Base-by-base conservation (phyloP, 2,329 filamentous ascomycete genomes). In the Pseudogymnoascus sp. region DNA sequence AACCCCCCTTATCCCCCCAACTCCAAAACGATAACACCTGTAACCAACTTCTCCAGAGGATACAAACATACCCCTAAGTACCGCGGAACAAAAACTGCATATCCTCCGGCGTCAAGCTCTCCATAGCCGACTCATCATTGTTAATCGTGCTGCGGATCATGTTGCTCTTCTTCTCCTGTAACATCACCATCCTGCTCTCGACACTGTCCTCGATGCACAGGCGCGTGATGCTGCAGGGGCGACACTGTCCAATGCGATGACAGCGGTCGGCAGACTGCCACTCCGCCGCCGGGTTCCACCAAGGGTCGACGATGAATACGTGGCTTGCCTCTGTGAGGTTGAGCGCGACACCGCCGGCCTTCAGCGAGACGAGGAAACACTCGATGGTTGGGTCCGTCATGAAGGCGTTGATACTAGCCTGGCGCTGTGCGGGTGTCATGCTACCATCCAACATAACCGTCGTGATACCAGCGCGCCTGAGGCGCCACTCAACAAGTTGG, bases 221-320 rank as follows among this genome's bases (percentile, higher is more conserved):
- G 26, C 94, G 85, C 1, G 92, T 97, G 67, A 99, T 95, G 34
- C 90, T 90, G 71, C 94, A 97, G 26, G 92, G 92, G 6, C 94
- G 88, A 52, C 86, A 89, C 76, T 99, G 94, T 30, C 94, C 94
- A 66, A 97, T 99, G 60, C 94, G 91, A 74, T 97, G 94, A 70
- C 88, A 91, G 65, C 89, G 83, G 72, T 99, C 94, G 2, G 94
- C 94, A 63, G 89, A 94, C 74, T 99, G 94, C 94, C 94, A 99
- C 75, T 99, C 94, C 0, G 92, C 92, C n/a, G 92, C 92, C n/a
- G 94, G 94, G 67, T 97, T 97, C 94, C 94, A 99, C 94, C 94
- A 97, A 79, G 94, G 94, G 69, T 99, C 94, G 61, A 97, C 85
- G 63, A 97, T 96, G 73, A 96, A 97, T 8, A 99, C 94, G 56